Base-by-base conservation (phyloP, 2,329 filamentous ascomycete genomes). In the Ophioceras dolichostomum region DNA sequence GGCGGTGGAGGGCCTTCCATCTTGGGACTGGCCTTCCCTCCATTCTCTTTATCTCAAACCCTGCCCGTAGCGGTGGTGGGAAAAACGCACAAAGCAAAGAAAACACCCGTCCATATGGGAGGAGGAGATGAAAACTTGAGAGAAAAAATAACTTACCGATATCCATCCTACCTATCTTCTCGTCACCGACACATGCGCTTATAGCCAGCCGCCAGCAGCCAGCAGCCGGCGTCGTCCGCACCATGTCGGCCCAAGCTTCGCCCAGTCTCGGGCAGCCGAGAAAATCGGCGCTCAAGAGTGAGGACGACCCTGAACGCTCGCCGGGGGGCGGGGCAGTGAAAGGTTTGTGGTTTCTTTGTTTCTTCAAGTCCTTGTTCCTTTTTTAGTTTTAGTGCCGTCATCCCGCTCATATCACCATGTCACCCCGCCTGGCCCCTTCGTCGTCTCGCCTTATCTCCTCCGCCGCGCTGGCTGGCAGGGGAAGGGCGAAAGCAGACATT, bases 231-330 rank as follows among this genome's bases (percentile, higher is more conserved):
- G n/a, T n/a, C n/a, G n/a, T n/a, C n/a, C n/a, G n/a, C n/a, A n/a
- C 34, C 18, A 40, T 40, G 22, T 43, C 46, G 13, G 29, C 30
- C 8, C 37, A 44, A 16, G 24, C 39, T 2, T 31, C 39, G 9
- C 31, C 41, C 18, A 34, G 41, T 20, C 16, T 41, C n/a, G 30
- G 27, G 20, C 46, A 45, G 38, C 49, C 49, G 21, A 43, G 43
- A 22, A 47, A 49, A 39, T 53, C 51, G 17, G 50, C 49, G 12
- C 39, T 54, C 34, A 68, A 67, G 49, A 49, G 45, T 12, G 64
- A 68, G 21, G 60, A 63, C 36, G 63, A 66, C 33, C 47, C 34
- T 34, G 58, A 61, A 32, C 55, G 50, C 41, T 52, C 56, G 3
- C 54, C 62, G 10, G 48, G 56, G 27, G 59, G 53, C 42, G 55